phyloP scores from a whole-genome alignment of 139 green algal species.

The Chlorella sp. region DNA sequence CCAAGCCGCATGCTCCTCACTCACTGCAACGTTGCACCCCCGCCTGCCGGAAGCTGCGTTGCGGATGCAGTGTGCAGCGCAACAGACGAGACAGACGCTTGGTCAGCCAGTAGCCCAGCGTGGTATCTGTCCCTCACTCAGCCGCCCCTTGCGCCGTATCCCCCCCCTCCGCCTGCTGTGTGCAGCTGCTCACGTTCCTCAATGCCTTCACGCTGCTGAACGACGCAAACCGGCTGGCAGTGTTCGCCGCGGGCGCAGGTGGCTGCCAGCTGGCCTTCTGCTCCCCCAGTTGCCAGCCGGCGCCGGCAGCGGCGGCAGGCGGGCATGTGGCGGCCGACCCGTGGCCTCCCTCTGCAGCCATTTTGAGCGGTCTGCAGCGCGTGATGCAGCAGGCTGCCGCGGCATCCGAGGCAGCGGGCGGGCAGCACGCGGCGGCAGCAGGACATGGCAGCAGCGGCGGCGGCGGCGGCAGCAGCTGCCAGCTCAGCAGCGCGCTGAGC shows the following conservation, averaged over 20 bases:
- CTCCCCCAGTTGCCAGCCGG: slow-evolving; percentile 10
- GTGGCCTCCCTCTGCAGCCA: slow-evolving; percentile 7
- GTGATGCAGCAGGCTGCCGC: not conserved
- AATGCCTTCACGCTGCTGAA: slow-evolving; percentile 48
- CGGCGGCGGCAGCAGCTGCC: not conserved
- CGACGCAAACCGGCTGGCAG: slow-evolving; percentile 50
- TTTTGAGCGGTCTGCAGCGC: slow-evolving; percentile 11
- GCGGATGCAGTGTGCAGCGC: too few relatives aligned
- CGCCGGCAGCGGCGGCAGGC: not conserved
- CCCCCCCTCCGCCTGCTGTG: not conserved
- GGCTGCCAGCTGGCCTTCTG: slow-evolving; percentile 31
- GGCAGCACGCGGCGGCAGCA: not conserved
- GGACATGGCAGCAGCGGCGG: not conserved
- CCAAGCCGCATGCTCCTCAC: too few relatives aligned
- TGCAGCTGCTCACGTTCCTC: slow-evolving; percentile 48
- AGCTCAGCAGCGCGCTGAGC: slow-evolving; percentile 29
- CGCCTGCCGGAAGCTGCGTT: too few relatives aligned
- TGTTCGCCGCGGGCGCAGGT: slow-evolving; percentile 34
- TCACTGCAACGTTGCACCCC: too few relatives aligned
- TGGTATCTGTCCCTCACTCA: too few relatives aligned
- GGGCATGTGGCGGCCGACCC: not conserved
- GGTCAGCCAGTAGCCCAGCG: too few relatives aligned
- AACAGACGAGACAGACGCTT: too few relatives aligned
- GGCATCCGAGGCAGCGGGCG: not conserved
- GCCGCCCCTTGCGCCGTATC: too few relatives aligned